Conservation (phyloP, 2,329 filamentous ascomycete species). For the Stemphylium beticola region DNA sequence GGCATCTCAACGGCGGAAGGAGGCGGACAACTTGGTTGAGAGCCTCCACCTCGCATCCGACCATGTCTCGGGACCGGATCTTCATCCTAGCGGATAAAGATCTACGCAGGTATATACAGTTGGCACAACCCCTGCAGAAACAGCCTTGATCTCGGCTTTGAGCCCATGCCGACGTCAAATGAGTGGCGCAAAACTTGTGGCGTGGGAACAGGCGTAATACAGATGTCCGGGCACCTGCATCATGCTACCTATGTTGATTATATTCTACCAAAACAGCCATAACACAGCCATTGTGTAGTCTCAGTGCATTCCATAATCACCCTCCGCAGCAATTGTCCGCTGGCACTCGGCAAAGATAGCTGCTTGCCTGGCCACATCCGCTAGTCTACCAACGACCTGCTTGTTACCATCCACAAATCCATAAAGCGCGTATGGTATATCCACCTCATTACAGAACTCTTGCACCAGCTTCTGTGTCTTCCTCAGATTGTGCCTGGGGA, state of each 20-base stretch:
- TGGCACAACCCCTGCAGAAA: background rate
- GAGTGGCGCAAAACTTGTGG: background rate
- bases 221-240: background rate
- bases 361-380: constrained; percentile 67
- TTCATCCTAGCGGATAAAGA: constrained; percentile 5
- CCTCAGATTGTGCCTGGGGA: constrained; percentile 72
- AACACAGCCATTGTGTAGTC: background rate
- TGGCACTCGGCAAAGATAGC: constrained; percentile 64
- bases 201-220: background rate
- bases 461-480: constrained; percentile 64
- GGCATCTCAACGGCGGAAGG: constrained; percentile 2
- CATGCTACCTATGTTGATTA: background rate
- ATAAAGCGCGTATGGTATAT: constrained; percentile 67
- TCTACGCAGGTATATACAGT: background rate
- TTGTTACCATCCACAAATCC: constrained; percentile 69
- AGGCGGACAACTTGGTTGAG: constrained; percentile 6
- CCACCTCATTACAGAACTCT: constrained; percentile 69
- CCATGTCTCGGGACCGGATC: constrained; percentile 3
- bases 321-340: constrained; percentile 47
- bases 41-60: constrained; percentile 7
- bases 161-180: background rate
- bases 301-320: constrained; percentile 39
- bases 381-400: constrained; percentile 60
- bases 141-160: background rate
- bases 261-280: background rate